Evolutionary conservation across 805 yeast species (phyloP).

Genomic region (Candida ponderosae): DNA sequence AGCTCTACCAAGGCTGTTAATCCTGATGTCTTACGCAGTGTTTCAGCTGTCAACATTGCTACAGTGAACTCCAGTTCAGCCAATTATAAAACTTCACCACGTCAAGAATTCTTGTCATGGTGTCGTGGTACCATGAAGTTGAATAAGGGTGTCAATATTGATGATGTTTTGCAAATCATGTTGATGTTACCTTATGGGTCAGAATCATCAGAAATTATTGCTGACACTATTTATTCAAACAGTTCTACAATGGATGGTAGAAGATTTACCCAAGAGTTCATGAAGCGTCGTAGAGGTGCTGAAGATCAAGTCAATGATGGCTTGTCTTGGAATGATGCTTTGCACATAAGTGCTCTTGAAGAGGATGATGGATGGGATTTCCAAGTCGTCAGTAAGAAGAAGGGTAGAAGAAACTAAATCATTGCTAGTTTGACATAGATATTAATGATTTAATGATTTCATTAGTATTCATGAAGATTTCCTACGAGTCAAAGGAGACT

Average conservation of each 20-base stretch:
- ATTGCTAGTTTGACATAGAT: neutral
- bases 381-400: slow-evolving; percentile 60
- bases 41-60: slow-evolving; percentile 21
- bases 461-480: neutral
- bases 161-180: slow-evolving; percentile 73
- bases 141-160: slow-evolving; percentile 67
- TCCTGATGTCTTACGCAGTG: slow-evolving; percentile 30
- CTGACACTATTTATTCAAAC: slow-evolving; percentile 86
- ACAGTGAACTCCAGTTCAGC: slow-evolving; percentile 2
- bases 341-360: slow-evolving; percentile 32
- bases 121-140: slow-evolving; percentile 60
- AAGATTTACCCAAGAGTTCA: slow-evolving; percentile 85
- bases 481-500: too few relatives aligned
- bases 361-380: slow-evolving; percentile 50
- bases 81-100: slow-evolving; percentile 24
- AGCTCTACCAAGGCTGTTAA: slow-evolving; percentile 11
- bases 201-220: slow-evolving; percentile 78
- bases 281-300: slow-evolving; percentile 65
- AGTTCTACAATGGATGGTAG: slow-evolving; percentile 92
- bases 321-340: slow-evolving; percentile 69
- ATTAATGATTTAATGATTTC: neutral
- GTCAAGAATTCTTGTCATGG: slow-evolving; percentile 66
- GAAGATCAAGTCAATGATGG: slow-evolving; percentile 46
- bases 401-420: slow-evolving; percentile 34
- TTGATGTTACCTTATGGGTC: slow-evolving; percentile 68